A percentile compares a stretch with the other conserved stretches of the same genome.
Evolutionary conservation across 345 rosid genomes (phyloP).

Genomic region (Syzygium oleosum): DNA sequence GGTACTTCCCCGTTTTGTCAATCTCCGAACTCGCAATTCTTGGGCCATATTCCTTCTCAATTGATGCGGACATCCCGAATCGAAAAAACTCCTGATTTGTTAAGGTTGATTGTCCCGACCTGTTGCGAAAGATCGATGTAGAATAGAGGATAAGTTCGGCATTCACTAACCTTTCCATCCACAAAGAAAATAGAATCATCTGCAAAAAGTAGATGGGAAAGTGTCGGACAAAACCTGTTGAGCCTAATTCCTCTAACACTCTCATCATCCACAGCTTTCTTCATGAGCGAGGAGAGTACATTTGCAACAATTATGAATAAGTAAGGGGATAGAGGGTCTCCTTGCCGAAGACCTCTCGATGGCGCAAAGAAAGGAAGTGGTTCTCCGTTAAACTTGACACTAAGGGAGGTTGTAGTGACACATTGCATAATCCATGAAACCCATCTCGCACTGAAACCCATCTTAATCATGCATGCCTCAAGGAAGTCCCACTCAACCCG

Average conservation of each 20-base stretch:
- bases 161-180: no score
- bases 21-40: no score
- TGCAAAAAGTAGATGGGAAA: not conserved
- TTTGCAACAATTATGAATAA: not conserved
- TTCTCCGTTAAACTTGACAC: not conserved
- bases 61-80: no score
- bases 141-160: no score
- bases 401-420: not conserved
- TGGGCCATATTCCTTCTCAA: no score
- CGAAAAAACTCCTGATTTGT: no score
- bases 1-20: no score
- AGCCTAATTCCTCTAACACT: not conserved
- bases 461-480: not conserved
- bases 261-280: not conserved
- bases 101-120: no score
- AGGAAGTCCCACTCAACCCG: fast-evolving
- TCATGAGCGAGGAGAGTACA: not conserved
- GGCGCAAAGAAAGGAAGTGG: not conserved
- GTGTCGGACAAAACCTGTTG: not conserved
- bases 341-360: not conserved
- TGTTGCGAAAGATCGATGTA: no score
- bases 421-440: not conserved
- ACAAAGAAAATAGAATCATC: no score
- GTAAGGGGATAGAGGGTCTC: not conserved
- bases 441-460: no score